Conservation (phyloP, 257 asterid species). For the Nicotiana otophora region DNA sequence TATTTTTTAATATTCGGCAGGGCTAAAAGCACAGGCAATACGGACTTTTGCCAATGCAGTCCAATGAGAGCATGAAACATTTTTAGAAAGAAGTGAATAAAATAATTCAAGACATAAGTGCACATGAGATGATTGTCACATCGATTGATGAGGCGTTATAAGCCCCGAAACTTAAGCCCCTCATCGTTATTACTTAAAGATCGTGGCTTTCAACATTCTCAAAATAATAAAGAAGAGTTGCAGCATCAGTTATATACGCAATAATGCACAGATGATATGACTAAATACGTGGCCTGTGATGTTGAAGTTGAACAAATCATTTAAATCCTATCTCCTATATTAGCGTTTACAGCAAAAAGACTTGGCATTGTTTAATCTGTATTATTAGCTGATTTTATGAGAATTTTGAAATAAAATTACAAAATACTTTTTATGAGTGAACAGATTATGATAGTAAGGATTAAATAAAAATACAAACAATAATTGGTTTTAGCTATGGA, state of each 20-base stretch:
- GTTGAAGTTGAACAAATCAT: background rate
- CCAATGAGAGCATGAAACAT: no score
- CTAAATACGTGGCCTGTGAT: background rate
- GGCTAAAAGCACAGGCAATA: no score
- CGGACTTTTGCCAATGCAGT: no score
- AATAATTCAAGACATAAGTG: no score
- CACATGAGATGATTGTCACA: no score
- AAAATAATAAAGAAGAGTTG: background rate
- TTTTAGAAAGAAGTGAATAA: no score
- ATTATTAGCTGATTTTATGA: background rate
- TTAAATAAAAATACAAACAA: background rate
- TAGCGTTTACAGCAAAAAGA: background rate
- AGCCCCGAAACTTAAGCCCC: no score
- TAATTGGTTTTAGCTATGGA: background rate
- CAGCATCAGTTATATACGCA: background rate
- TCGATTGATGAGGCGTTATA: no score
- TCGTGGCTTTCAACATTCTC: no score
- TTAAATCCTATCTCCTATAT: background rate
- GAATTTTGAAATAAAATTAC: background rate
- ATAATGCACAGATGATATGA: background rate
- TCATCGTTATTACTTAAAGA: no score
- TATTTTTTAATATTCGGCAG: no score
- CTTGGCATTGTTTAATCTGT: background rate
- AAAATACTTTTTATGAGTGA: no score
- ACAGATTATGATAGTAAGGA: background rate